These are phyloP conservation scores for Clonostachys byssicola DNA, from an alignment of 2,329 filamentous ascomycete genomes.

Conservation along the genomic window DNA sequence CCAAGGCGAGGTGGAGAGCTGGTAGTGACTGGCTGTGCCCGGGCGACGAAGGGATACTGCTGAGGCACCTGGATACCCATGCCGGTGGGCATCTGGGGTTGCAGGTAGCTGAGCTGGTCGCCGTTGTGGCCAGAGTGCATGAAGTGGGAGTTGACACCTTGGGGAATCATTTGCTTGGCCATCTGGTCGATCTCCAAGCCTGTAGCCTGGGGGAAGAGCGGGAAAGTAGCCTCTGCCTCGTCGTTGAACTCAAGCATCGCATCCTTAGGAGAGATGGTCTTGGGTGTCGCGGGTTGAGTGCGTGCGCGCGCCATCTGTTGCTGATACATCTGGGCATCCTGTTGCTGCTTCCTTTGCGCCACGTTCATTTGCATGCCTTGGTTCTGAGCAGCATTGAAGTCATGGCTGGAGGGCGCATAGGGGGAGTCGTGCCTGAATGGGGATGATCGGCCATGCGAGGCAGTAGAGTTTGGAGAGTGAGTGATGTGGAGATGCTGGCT, in stretches of 20 bases:
- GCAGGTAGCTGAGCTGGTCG: slow-evolving; percentile 15
- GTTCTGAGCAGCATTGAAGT: slow-evolving; percentile 49
- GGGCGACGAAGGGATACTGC: slow-evolving; percentile 45
- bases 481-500: slow-evolving; percentile 63
- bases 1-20: slow-evolving; percentile 29
- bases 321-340: slow-evolving; percentile 44
- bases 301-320: slow-evolving; percentile 31
- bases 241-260: slow-evolving; percentile 83
- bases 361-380: slow-evolving; percentile 41
- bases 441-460: slow-evolving; percentile 59
- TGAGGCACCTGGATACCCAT: slow-evolving; percentile 34
- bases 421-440: slow-evolving; percentile 75
- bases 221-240: slow-evolving; percentile 63
- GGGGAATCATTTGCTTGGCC: slow-evolving; percentile 23
- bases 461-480: slow-evolving; percentile 41
- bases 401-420: slow-evolving; percentile 43
- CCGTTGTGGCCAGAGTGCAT: background rate
- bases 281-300: slow-evolving; percentile 47
- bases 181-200: slow-evolving; percentile 36
- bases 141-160: background rate
- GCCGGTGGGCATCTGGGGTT: slow-evolving; percentile 12
- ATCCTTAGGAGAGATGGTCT: slow-evolving; percentile 94
- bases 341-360: slow-evolving; percentile 57
- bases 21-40: slow-evolving; percentile 23
- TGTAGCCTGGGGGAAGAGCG: slow-evolving; percentile 65